These are phyloP conservation scores for Pyronema omphalodes DNA, from an alignment of 495 filamentous ascomycete genomes.

Conservation along the genomic window DNA sequence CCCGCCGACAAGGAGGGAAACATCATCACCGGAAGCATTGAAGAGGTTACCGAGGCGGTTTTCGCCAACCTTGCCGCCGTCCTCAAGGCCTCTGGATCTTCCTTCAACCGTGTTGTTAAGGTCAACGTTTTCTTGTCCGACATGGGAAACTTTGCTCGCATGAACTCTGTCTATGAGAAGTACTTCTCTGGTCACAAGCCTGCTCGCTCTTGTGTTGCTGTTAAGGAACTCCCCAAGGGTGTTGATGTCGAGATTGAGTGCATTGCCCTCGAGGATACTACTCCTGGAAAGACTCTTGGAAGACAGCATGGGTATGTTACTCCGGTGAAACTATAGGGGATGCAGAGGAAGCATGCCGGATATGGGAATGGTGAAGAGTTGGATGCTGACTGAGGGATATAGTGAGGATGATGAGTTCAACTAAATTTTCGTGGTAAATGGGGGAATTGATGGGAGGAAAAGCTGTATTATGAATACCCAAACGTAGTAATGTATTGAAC, in stretches of 20 bases:
- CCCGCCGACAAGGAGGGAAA: conserved; percentile 59
- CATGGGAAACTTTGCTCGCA: conserved; percentile 52
- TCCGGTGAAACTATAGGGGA: neutral
- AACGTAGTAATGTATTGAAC: too few relatives aligned
- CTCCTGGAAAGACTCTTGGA: neutral
- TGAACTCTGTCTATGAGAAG: conserved; percentile 80
- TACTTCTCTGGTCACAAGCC: conserved; percentile 58
- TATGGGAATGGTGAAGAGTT: too few relatives aligned
- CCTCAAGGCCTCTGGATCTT: conserved; percentile 43
- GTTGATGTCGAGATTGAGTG: conserved; percentile 83
- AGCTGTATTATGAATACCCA: too few relatives aligned
- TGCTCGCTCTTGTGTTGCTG: conserved; percentile 81
- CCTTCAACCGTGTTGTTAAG: conserved; percentile 47
- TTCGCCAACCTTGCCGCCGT: conserved; percentile 47
- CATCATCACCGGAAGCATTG: conserved; percentile 57
- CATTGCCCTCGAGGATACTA: conserved; percentile 38
- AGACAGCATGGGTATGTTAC: neutral
- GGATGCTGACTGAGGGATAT: too few relatives aligned
- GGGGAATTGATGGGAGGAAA: too few relatives aligned
- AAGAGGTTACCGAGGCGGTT: conserved; percentile 29
- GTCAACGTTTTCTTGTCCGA: conserved; percentile 49
- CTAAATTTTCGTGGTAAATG: too few relatives aligned
- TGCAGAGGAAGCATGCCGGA: too few relatives aligned
- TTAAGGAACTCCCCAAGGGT: conserved; percentile 73
- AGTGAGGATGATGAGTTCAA: too few relatives aligned